A percentile compares a stretch with the other conserved stretches of the same genome.
Conservation (phyloP, 2,329 filamentous ascomycete genomes). For the Coccinonectria pachysandricola region DNA sequence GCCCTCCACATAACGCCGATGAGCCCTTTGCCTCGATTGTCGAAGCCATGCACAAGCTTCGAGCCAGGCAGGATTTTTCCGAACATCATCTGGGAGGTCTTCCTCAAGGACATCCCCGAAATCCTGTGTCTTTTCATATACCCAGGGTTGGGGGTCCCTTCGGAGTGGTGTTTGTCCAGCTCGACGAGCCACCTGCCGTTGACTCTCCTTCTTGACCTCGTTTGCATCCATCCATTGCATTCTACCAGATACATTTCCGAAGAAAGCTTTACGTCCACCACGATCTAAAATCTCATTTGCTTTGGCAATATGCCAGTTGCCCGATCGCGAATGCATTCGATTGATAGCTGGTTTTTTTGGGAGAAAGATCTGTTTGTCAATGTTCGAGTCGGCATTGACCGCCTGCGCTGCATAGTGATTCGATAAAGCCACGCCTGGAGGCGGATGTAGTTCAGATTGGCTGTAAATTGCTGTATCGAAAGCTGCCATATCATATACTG, state of each 20-base stretch:
- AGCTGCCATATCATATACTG: conserved; percentile 6
- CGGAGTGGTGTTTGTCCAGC: conserved; percentile 8
- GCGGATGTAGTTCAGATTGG: conserved; percentile 19
- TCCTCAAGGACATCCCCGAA: conserved; percentile 28
- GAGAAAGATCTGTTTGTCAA: conserved; percentile 32
- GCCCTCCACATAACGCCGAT: no score
- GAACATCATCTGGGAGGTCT: conserved; percentile 34
- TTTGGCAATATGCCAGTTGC: conserved; percentile 38
- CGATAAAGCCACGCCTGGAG: conserved; percentile 10
- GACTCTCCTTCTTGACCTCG: conserved; percentile 9
- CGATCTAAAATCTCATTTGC: conserved; percentile 38
- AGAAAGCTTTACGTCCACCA: conserved; percentile 38
- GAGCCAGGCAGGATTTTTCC: conserved; percentile 34
- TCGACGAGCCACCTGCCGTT: conserved; percentile 5
- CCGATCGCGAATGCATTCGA: conserved; percentile 31
- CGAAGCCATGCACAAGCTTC: conserved; percentile 28
- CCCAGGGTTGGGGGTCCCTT: conserved; percentile 20
- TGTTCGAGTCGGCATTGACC: no score
- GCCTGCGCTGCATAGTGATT: no score
- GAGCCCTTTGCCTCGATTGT: no score
- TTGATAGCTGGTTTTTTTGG: conserved; percentile 42
- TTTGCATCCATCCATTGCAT: conserved; percentile 22
- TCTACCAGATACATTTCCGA: conserved; percentile 34
- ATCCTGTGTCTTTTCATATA: conserved; percentile 20
- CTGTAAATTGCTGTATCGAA: conserved; percentile 32